Base-by-base conservation (phyloP, 164 flowering plant genomes). In the Dillenia suffruticosa region DNA sequence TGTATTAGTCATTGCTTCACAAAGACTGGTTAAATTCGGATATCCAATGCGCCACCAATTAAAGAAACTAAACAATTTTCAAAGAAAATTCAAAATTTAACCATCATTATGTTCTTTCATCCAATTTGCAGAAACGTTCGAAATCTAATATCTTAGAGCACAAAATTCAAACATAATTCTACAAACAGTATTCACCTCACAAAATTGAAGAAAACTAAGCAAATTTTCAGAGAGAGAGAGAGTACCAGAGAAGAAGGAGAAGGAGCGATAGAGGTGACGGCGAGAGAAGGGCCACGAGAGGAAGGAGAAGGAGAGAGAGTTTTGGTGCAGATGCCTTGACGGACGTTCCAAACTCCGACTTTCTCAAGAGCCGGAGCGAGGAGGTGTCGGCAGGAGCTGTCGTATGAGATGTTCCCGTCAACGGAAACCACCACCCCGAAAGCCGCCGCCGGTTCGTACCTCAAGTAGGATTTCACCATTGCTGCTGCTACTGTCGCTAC, bases 381-480 rank as follows among this genome's bases (percentile, higher is more conserved):
- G 9, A 95, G 75, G 68, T 77, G 78, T 70, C 85, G 88, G 26
- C 99, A 97, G 46, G 88, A 78, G 77, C 73, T 75, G 71, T 95
- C 97, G 64, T 82, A 95, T 26, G 84, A 62, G 32, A 95, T 85
- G 74, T 92, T 88, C 7, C 92, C 72, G 2, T 87, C 97, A 5
- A 71, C 64, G 1, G 97, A 92, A 0, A 73, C 86, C 9, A 95
- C 79, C 12, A 95, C 97, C 6, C 99, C 97, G 62, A 95, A 90
- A 10, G 84, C 68, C 61, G 87, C 79, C 62, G 84, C 84, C 13
- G 89, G 81, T 73, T 95, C 97, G 79, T 95, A 95, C 61, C 97
- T 64, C 8, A 89, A 81, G 72, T 95, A 95, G 6, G 97, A 58
- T 79, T 95, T 95, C 92, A 89, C 99, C 99, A 95, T 95, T 17